These are phyloP conservation scores for Primulina eburnea DNA, from an alignment of 257 asterid species.

Conservation along the genomic window DNA sequence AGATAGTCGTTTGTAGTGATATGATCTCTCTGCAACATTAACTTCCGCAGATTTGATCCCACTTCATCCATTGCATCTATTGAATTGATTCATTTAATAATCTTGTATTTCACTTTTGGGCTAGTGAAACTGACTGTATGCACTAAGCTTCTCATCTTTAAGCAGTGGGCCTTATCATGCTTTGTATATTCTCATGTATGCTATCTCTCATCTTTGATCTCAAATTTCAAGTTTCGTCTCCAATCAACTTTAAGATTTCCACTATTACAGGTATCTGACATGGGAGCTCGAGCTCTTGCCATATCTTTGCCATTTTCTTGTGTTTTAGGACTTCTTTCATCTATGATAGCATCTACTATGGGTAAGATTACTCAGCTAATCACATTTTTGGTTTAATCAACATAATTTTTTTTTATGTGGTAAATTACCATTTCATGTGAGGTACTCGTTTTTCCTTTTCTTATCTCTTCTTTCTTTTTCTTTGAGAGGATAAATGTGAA, in stretches of 20 bases:
- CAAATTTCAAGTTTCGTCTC: background rate
- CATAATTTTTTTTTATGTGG: too few relatives aligned
- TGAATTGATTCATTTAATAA: background rate
- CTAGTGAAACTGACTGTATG: background rate
- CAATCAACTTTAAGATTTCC: conserved; percentile 8
- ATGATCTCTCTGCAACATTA: too few relatives aligned
- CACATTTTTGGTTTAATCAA: too few relatives aligned
- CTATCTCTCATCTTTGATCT: background rate
- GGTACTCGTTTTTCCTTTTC: too few relatives aligned
- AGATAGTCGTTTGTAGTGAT: too few relatives aligned
- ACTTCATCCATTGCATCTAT: too few relatives aligned
- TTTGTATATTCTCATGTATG: background rate
- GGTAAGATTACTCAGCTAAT: conserved; percentile 42
- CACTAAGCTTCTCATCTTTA: background rate
- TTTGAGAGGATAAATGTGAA: too few relatives aligned
- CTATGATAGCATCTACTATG: conserved; percentile 94
- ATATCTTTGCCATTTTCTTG: conserved; percentile 90
- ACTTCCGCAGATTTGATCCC: too few relatives aligned
- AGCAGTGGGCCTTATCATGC: background rate
- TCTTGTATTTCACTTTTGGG: background rate
- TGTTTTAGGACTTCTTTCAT: conserved; percentile 83
- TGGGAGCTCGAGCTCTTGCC: conserved; percentile 93
- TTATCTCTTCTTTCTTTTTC: too few relatives aligned
- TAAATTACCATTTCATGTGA: too few relatives aligned
- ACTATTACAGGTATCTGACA: conserved; percentile 65